phyloP scores from a whole-genome alignment of 2,329 filamentous ascomycete species.

The Cyclaneusma minus region DNA sequence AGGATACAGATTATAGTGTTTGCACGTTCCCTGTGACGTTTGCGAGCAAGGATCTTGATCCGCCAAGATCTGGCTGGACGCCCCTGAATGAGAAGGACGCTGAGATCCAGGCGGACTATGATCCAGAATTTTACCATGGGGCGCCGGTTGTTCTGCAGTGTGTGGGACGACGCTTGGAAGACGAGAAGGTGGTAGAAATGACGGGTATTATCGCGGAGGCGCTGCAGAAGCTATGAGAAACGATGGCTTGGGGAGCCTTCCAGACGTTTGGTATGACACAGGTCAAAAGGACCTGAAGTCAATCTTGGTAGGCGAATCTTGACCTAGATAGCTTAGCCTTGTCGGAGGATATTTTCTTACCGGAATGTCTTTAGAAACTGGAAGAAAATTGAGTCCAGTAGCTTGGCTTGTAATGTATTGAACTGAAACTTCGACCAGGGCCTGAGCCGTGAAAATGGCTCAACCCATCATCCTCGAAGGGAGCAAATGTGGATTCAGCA shows the following conservation, averaged over 20 bases:
- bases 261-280: no score
- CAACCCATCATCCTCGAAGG: slow-evolving; percentile 18
- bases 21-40: slow-evolving; percentile 11
- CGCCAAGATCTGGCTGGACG: slow-evolving; percentile 8
- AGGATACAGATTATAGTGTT: slow-evolving; percentile 12
- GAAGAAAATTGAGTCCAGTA: no score
- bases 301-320: no score
- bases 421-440: no score
- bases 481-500: slow-evolving; percentile 13
- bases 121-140: slow-evolving; percentile 3
- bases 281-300: no score
- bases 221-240: slow-evolving; percentile 9
- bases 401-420: no score
- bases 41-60: slow-evolving; percentile 4
- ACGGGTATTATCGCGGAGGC: slow-evolving; percentile 19
- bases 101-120: slow-evolving; percentile 13
- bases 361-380: no score
- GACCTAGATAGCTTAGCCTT: no score
- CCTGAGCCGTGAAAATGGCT: no score
- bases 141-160: slow-evolving; percentile 4
- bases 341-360: no score
- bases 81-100: slow-evolving; percentile 15
- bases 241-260: no score
- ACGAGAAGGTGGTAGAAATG: slow-evolving; percentile 19
- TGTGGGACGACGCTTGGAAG: slow-evolving; percentile 2